Base-by-base conservation (phyloP, 169 alveolate species). In the Pseudocohnilembus persalinus region DNA sequence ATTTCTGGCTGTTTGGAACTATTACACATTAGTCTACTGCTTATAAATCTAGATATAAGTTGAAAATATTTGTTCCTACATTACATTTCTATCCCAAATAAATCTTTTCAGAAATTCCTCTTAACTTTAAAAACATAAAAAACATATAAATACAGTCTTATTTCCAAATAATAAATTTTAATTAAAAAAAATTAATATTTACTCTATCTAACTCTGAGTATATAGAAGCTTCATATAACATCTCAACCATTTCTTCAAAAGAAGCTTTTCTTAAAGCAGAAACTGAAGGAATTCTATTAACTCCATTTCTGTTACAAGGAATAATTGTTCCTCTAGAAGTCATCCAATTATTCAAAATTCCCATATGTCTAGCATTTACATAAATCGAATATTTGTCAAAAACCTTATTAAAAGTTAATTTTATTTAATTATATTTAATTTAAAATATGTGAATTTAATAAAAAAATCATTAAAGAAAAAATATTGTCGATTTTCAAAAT, bases 231-330 rank as follows among this genome's bases (percentile, higher is more conserved):
- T 98, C 99, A 94, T 98, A 93, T 87, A 99, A 89, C 29, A 99
- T 99, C 92, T 99, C 99, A 28, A 99, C 99, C 29, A 99, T 99
- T 94, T 98, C 99, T 95, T 99, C 99, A 91, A 99, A 99, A 75
- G 99, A 96, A 84, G 99, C 98, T 90, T 99, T 99, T 92, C 98
- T 97, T 87, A 99, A 92, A 15, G 99, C 99, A 31, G 99, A 99
- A 76, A 97, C 92, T 90, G 98, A 99, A 28, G 98, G 90, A 20
- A 90, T 98, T 88, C 99, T 95, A 92, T 99, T 99, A 76, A 99
- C 97, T 0, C 99, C 99, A 93, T 99, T 99, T 80, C 99, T 97
- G 15, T 99, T 99, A 76, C 99, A 99, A n/a, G 99, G 96, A 97
- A 99, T 99, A 33, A 99, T 90, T 85, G 96, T 95, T 64, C 99